Base-by-base conservation (phyloP, 169 alveolate species). In the Cryptosporidium sp. region DNA sequence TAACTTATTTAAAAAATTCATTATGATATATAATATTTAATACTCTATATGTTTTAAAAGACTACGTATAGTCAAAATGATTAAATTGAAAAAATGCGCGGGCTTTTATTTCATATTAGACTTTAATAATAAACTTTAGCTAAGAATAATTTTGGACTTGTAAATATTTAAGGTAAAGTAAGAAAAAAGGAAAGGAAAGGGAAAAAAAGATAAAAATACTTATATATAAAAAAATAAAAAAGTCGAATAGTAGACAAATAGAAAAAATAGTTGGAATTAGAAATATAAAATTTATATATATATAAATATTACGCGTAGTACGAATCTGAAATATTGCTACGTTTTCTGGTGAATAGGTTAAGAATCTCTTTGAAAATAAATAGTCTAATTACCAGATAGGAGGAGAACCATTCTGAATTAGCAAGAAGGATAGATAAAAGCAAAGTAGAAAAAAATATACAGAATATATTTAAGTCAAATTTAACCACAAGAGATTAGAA, bases 211-310 rank as follows among this genome's bases (percentile, higher is more conserved):
- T 58, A 58, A 58, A 58, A 29, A 45, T 45, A 45, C 14, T 45
- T 45, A 45, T 45, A 45, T 45, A 45, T 45, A 45, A 14, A 45
- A 44, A 45, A 45, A 45, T 45, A 9, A 45, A 45, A 45, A 45
- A 45, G 53, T 12, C 53, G 53, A 58, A 58, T 58, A 58, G 68
- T 58, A 58, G 68, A 29, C 68, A n/a, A 58, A 58, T 58, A 58
- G 68, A 58, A 58, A 58, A 21, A 29, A 58, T 58, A 58, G 68
- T n/a, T 58, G 68, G 68, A 58, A 58, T 58, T 58, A 58, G 68
- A 58, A 58, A 58, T 58, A 26, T 58, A 21, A 45, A 45, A 45
- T 45, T 12, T 45, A 45, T 45, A 45, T 45, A 45, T 45, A 45
- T 45, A 45, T 45, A 45, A 45, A 45, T 45, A 45, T 45, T 45